Percentiles rank a stretch among this genome's conserved stretches.
phyloP scores from a whole-genome alignment of 306 rosid species.

The Cicer bijugum region DNA sequence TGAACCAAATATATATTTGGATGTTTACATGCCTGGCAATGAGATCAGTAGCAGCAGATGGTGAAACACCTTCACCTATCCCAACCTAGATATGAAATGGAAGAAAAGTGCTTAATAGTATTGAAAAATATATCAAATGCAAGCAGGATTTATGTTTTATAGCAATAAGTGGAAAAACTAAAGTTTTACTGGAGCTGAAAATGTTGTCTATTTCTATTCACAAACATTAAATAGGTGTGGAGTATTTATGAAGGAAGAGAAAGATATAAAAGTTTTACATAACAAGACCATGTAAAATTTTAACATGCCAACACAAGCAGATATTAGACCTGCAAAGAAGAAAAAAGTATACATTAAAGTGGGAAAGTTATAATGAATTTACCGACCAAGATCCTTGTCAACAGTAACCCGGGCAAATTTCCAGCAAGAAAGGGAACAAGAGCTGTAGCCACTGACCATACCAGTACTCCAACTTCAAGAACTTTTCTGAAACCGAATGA shows the following conservation, averaged over 20 bases:
- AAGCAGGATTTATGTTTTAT: not conserved
- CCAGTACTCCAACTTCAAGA: constrained; percentile 77
- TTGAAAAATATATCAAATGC: constrained; percentile 33
- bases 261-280: not conserved
- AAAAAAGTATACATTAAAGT: not conserved
- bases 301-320: not conserved
- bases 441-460: constrained; percentile 90
- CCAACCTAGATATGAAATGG: constrained; percentile 73
- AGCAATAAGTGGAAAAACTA: not conserved
- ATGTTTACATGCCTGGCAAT: constrained; percentile 92
- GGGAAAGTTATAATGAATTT: constrained; percentile 20
- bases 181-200: not conserved
- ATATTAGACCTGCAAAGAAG: constrained; percentile 11
- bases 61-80: constrained; percentile 99
- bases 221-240: not conserved
- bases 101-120: constrained; percentile 40
- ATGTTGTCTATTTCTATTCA: not conserved
- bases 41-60: constrained; percentile 97
- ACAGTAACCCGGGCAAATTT: constrained; percentile 77
- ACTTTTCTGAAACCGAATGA: constrained; percentile 69
- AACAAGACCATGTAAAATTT: not conserved
- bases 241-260: not conserved
- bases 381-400: constrained; percentile 85
- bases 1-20: constrained; percentile 32
- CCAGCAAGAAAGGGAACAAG: constrained; percentile 91